Conservation (phyloP, 805 yeast genomes). For the Metschnikowia henanensis region DNA sequence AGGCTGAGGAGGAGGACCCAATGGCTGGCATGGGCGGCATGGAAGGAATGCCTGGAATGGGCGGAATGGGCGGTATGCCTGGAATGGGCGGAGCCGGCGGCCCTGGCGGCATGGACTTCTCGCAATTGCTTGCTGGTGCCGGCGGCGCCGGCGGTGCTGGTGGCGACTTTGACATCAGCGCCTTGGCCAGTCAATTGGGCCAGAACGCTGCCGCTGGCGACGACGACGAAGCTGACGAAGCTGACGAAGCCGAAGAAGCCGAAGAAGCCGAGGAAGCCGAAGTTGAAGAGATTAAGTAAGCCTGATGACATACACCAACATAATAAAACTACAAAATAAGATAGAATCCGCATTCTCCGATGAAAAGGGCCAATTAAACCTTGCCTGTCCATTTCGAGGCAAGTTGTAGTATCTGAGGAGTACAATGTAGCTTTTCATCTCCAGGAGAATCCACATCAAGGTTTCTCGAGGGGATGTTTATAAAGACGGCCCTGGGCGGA, state of each 20-base stretch:
- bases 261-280: too few relatives aligned
- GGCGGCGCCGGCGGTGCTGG: slow-evolving; percentile 37
- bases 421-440: not conserved
- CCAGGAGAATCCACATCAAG: not conserved
- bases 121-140: slow-evolving; percentile 29
- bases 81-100: slow-evolving; percentile 22
- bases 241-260: too few relatives aligned
- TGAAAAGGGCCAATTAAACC: too few relatives aligned
- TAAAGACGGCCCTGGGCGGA: not conserved
- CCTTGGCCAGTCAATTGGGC: slow-evolving; percentile 45
- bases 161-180: slow-evolving; percentile 35
- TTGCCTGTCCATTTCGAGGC: slow-evolving; percentile 2
- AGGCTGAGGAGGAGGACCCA: slow-evolving; percentile 42
- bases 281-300: slow-evolving; percentile 8
- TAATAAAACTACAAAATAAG: too few relatives aligned
- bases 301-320: too few relatives aligned
- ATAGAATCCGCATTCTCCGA: too few relatives aligned
- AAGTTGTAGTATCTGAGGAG: not conserved
- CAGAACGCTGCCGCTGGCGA: slow-evolving; percentile 26
- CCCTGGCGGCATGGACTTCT: slow-evolving; percentile 11
- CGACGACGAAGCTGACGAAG: slow-evolving; percentile 21
- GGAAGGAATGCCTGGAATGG: slow-evolving; percentile 33
- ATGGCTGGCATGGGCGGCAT: slow-evolving; percentile 25
- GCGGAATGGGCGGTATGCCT: slow-evolving; percentile 28
- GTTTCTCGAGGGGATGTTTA: not conserved